Percentiles rank a stretch among this genome's conserved stretches.
These are phyloP conservation scores for Candida smagusa DNA, from an alignment of 1,139 yeast genomes.

Conservation along the genomic window DNA sequence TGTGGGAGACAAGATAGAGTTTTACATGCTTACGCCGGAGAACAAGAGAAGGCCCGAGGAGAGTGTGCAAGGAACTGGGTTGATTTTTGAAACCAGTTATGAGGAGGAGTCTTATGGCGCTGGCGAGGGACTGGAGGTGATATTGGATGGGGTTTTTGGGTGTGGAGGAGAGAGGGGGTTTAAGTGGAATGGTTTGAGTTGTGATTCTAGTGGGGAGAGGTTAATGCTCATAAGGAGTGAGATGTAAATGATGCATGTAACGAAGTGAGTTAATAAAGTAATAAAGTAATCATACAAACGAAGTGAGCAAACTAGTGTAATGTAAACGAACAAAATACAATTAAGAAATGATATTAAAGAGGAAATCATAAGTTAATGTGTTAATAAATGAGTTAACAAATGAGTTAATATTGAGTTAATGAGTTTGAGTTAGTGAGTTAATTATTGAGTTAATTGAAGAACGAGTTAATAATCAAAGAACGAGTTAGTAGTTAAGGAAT, in stretches of 20 bases:
- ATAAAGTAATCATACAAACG: too few relatives aligned
- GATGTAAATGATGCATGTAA: too few relatives aligned
- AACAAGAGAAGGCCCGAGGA: conserved; percentile 15
- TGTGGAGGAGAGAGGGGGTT: conserved; percentile 50
- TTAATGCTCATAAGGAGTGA: conserved; percentile 9
- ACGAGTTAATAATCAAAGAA: neutral
- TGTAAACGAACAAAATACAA: too few relatives aligned
- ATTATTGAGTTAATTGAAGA: too few relatives aligned
- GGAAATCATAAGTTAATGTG: too few relatives aligned
- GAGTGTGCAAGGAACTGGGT: conserved; percentile 1
- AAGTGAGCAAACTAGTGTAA: too few relatives aligned
- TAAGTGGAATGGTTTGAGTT: conserved; percentile 33
- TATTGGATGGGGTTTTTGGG: conserved; percentile 31
- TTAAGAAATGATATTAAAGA: too few relatives aligned
- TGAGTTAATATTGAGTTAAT: too few relatives aligned
- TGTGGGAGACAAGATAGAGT: conserved; percentile 46
- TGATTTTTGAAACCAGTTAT: conserved; percentile 29
- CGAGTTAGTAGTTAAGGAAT: neutral
- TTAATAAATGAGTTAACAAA: too few relatives aligned
- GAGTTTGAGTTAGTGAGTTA: too few relatives aligned
- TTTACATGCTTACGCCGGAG: conserved; percentile 45
- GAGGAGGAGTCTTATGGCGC: conserved; percentile 25
- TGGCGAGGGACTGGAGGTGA: conserved; percentile 8
- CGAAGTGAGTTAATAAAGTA: too few relatives aligned
- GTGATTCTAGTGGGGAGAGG: conserved; percentile 44